Evolutionary conservation across 2,329 filamentous ascomycete species (phyloP), one percentile per base, ranked within the genome.

Genomic region (Cladobotryum protrusum): DNA sequence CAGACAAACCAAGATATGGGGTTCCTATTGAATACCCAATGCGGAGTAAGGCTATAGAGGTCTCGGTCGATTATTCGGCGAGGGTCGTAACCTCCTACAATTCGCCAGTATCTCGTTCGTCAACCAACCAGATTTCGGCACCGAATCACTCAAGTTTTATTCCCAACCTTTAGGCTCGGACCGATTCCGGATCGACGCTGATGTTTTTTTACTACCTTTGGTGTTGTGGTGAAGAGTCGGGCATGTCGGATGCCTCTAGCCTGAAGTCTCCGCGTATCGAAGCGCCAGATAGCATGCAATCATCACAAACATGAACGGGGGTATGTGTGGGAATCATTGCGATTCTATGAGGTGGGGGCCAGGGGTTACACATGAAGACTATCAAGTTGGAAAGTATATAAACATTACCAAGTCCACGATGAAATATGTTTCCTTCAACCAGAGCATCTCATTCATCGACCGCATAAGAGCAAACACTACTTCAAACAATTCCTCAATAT

Each of bases 11-110:
- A 24, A 49, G 32, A 18, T 39, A 35, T 18, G 20, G 32, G 17
- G 24, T 29, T 29, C 24, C 6, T 29, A 43, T 19, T 44, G 43
- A 47, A 43, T 50, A 19, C 45, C 44, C 17, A 17, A 44, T 44
- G 33, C 24, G 6, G 24, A 29, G 24, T 29, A 29, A 9, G 11
- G 24, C 11, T 29, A 9, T 29, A 29, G 24, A 29, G 3, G 6
- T 29, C 36, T 50, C 48, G 48, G 48, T 44, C 18, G 43, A 47
- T 50, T 50, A 44, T 47, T 50, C 48, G 48, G 48, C 48, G 39
- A 24, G 48, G 35, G 29, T 43, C 39, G 6, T 29, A 29, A 29
- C 24, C 24, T 29, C 24, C 24, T 29, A 29, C 11, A 2, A 29
- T 29, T 29, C 24, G 24, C 11, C 24, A 8, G 6, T 8, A 29